phyloP scores from a whole-genome alignment of 768 basidiomycete genomes.

The Amylocystis lapponica region DNA sequence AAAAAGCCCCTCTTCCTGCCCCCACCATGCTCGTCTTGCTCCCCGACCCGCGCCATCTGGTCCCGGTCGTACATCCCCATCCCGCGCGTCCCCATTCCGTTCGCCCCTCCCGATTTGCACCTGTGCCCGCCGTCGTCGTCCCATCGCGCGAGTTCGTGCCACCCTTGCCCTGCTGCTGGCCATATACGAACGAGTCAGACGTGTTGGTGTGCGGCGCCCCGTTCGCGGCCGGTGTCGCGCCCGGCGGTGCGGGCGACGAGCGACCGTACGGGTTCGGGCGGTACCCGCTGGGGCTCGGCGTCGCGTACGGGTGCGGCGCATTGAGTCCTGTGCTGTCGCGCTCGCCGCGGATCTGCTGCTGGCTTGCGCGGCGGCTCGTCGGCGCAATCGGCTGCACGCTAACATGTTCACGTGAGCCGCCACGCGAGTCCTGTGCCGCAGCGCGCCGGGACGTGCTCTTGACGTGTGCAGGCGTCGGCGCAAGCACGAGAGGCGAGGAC shows the following conservation, averaged over 20 bases:
- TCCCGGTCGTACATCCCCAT: conserved; percentile 67
- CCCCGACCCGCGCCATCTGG: conserved; percentile 53
- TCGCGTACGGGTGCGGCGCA: conserved; percentile 69
- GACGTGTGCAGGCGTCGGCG: conserved; percentile 61
- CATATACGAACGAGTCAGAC: conserved; percentile 66
- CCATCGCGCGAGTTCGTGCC: conserved; percentile 47
- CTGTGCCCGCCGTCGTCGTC: conserved; percentile 37
- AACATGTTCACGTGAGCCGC: conserved; percentile 39
- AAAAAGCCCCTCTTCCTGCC: conserved; percentile 59
- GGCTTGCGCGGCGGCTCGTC: conserved; percentile 61
- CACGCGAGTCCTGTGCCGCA: conserved; percentile 39
- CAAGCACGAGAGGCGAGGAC: conserved; percentile 53
- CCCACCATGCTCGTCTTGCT: conserved; percentile 54
- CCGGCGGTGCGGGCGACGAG: conserved; percentile 30
- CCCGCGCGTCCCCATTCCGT: conserved; percentile 36
- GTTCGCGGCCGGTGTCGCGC: conserved; percentile 29
- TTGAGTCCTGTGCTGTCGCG: conserved; percentile 38
- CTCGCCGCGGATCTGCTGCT: conserved; percentile 36
- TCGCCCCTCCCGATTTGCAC: conserved; percentile 26
- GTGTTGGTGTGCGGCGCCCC: conserved; percentile 36
- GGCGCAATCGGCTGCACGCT: conserved; percentile 68
- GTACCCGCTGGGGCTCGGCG: conserved; percentile 52
- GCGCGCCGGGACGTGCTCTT: conserved; percentile 50
- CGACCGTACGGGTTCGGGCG: conserved; percentile 52
- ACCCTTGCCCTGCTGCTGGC: conserved; percentile 44